Percentiles rank a stretch among this genome's conserved stretches.
Evolutionary conservation across 306 rosid species (phyloP).

Genomic region (Malus orientalis): DNA sequence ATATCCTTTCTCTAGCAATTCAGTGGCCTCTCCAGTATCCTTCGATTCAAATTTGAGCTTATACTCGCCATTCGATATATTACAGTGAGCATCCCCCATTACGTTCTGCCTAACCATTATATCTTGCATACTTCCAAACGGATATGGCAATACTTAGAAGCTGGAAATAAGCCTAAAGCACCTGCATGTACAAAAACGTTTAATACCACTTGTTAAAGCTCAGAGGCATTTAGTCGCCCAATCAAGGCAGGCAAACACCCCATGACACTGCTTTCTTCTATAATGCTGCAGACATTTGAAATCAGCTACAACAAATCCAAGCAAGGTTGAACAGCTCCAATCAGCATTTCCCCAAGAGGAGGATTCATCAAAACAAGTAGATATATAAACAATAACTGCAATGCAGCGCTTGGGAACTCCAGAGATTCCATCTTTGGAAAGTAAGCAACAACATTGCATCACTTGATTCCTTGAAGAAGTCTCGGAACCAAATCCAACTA

Average conservation of each 20-base stretch:
- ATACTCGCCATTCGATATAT: constrained; percentile 20
- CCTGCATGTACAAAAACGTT: constrained; percentile 63
- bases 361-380: constrained; percentile 61
- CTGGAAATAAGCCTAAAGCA: constrained; percentile 34
- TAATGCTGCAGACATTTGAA: constrained; percentile 60
- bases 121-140: constrained; percentile 23
- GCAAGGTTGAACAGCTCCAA: constrained; percentile 68
- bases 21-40: constrained; percentile 3
- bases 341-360: constrained; percentile 55
- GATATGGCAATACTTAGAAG: constrained; percentile 33
- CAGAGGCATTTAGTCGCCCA: constrained; percentile 58
- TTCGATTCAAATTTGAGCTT: constrained; percentile 29
- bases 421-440: constrained; percentile 50
- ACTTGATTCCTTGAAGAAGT: constrained; percentile 69
- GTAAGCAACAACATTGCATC: constrained; percentile 45
- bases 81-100: not conserved
- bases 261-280: constrained; percentile 69
- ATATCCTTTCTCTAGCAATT: constrained; percentile 37
- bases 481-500: constrained; percentile 68
- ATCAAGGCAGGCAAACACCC: constrained; percentile 61
- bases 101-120: constrained; percentile 16
- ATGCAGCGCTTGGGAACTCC: constrained; percentile 50
- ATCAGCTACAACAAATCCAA: constrained; percentile 68
- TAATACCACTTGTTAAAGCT: constrained; percentile 43
- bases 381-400: constrained; percentile 39